Conservation (phyloP, 768 basidiomycete genomes). For the Dioszegia hungarica region DNA sequence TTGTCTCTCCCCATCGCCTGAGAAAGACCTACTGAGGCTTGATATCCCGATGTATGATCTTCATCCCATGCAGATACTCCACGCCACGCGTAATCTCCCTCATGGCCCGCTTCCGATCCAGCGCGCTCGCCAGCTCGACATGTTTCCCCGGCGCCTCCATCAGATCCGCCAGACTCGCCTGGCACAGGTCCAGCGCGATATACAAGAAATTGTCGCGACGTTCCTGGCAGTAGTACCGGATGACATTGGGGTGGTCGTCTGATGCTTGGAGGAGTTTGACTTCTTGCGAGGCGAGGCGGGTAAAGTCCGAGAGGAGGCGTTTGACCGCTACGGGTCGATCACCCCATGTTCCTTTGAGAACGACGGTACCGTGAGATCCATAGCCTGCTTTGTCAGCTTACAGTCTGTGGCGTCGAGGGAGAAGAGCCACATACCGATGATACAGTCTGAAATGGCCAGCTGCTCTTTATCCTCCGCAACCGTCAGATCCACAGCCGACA, state of each 20-base stretch:
- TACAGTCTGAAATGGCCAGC: slow-evolving; percentile 47
- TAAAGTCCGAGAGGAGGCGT: slow-evolving; percentile 88
- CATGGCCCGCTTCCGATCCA: slow-evolving; percentile 83
- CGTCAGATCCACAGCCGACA: slow-evolving; percentile 25
- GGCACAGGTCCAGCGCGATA: slow-evolving; percentile 82
- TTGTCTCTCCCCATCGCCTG: neutral
- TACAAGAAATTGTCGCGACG: slow-evolving; percentile 88
- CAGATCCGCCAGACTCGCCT: slow-evolving; percentile 46
- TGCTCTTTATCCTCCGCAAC: slow-evolving; percentile 40
- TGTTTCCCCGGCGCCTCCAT: slow-evolving; percentile 58
- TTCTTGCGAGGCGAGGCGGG: slow-evolving; percentile 88
- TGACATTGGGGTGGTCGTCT: slow-evolving; percentile 97
- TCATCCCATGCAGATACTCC: slow-evolving; percentile 83
- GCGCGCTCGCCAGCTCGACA: slow-evolving; percentile 58
- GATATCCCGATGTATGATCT: slow-evolving; percentile 96
- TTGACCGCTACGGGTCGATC: slow-evolving; percentile 98
- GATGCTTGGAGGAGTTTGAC: slow-evolving; percentile 91
- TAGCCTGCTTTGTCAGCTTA: slow-evolving; percentile 59
- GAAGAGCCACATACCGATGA: slow-evolving; percentile 50
- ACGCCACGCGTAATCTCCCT: slow-evolving; percentile 81
- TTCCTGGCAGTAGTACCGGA: slow-evolving; percentile 89
- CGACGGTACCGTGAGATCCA: slow-evolving; percentile 94
- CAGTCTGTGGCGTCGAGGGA: too few species aligned
- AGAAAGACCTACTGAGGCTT: slow-evolving; percentile 69
- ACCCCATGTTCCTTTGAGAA: slow-evolving; percentile 90